Evolutionary conservation across 2,329 filamentous ascomycete genomes (phyloP), one percentile per base, ranked within the genome.

Genomic region (Pseudogymnoascus verrucosus): DNA sequence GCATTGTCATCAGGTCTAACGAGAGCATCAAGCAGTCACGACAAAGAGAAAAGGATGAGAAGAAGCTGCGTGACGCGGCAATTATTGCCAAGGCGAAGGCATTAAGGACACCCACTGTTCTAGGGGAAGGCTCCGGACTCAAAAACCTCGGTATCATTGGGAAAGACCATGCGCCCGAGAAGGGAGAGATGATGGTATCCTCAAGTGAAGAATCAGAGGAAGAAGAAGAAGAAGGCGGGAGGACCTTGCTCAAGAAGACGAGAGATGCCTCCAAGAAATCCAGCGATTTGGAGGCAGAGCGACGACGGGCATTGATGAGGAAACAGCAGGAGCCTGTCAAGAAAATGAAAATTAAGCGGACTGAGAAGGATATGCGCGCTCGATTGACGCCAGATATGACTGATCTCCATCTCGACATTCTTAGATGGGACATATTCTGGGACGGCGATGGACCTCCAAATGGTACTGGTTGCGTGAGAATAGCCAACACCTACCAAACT

Each of bases 341-440:
- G 76, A 96, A 97, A 78, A 79, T 85, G 68, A 90, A 91, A 73
- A 84, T 91, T 61, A 81, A 88, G 66, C 86, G 93, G 60, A 93
- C 92, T 14, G 86, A 89, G 54, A 96, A 96, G 75, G 95, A 99
- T 76, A 93, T 97, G 86, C 89, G 93, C 69, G 93, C 95, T 67
- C 89, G 95, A 66, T 81, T 99, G 65, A 89, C 93, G 34, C 95
- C 96, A 6, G 91, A 96, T 68, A 89, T 99, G 77, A 89, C 91
- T 39, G 82, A 85, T 14, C 78, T 99, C 31, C 95, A 98, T 73
- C 88, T 89, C 70, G 88, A 88, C 16, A 91, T 99, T 61, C 84
- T 99, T 2, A 84, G 89, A 63, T 99, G 95, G 95, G 90, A 99
- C 68, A 96, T 96, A 68, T 99, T 97, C 75, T 90, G 96, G 71